Conservation (phyloP, 163 green algal species). For the Chlamydomonas reinhardtii region DNA sequence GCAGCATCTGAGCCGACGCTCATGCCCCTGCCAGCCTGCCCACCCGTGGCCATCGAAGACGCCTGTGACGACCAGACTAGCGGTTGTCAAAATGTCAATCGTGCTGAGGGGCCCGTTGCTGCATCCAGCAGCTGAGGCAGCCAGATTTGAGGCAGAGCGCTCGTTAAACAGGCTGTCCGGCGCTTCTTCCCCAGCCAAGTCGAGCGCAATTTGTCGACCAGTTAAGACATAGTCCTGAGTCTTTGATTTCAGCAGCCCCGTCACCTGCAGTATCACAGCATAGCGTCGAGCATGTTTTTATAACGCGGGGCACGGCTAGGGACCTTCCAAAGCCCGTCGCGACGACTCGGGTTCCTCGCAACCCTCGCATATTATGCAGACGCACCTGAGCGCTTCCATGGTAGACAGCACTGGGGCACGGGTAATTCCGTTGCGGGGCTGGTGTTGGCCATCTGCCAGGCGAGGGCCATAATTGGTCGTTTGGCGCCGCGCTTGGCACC, state of each 20-base stretch:
- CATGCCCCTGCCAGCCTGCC: neutral
- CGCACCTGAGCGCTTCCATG: slow-evolving; percentile 33
- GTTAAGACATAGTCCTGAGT: neutral
- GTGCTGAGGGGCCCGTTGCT: neutral
- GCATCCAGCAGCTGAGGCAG: neutral
- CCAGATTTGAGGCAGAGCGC: neutral
- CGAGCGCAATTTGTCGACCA: neutral
- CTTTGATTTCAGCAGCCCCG: neutral
- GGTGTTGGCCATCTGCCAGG: too few relatives aligned
- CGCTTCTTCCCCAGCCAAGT: neutral
- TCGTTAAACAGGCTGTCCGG: neutral
- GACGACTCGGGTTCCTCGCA: neutral
- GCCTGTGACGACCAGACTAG: slow-evolving; percentile 9
- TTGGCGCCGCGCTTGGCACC: too few relatives aligned
- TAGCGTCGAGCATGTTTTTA: neutral
- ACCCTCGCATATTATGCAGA: too few relatives aligned
- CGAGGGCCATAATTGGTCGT: too few relatives aligned
- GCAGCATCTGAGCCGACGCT: too few relatives aligned
- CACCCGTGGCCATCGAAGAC: slow-evolving; percentile 41
- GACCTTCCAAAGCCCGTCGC: neutral
- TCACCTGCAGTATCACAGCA: neutral
- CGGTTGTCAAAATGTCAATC: neutral
- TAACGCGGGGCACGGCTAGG: neutral
- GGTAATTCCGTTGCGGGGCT: neutral
- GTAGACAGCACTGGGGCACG: slow-evolving; percentile 2